Base-by-base conservation (phyloP, 2,329 filamentous ascomycete species). In the Penicillium sp. region DNA sequence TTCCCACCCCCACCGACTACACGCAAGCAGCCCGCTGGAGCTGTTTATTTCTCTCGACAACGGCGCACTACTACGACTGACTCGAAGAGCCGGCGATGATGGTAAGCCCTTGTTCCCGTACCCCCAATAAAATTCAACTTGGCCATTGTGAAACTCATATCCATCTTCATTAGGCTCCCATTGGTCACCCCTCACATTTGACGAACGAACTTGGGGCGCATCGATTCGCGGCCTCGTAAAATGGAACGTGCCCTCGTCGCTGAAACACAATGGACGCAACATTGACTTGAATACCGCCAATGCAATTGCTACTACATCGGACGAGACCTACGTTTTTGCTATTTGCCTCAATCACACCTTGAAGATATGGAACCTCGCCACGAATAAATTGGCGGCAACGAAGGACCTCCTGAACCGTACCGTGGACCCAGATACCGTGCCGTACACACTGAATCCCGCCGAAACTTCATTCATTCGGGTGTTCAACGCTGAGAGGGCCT, bases 271-370 rank as follows among this genome's bases (percentile, higher is more conserved):
- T 39, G 64, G 64, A 38, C 61, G 58, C 30, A 62, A 51, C 17
- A 55, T 71, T 27, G 69, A 72, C 41, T 45, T 59, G n/a, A 66
- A 61, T 39, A 62, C 63, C 9, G 61, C 66, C 25, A 66, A 67
- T 48, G 61, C 67, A 18, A 68, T 72, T 47, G 59, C 60, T 15
- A 64, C 64, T 18, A 70, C 67, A 4, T 66, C 68, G 6, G 67
- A 71, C 38, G 64, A 69, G 37, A 66, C 63, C 2, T 68, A 71
- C 38, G 60, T 81, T 7, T 85, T 95, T 53, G 89, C 89, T 0
- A 79, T 95, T 32, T 92, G 85, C 47, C 71, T 98, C 42, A 89
- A 98, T 52, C 89, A 98, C 59, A 82, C 80, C 8, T 69, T 98
- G 58, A 82, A 88, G 55, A 80, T 92, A 26, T 96, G 92, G 90